Evolutionary conservation across 139 green algal species (phyloP), one percentile per base, ranked within the genome.

Genomic region (Edaphochlamys debaryana): DNA sequence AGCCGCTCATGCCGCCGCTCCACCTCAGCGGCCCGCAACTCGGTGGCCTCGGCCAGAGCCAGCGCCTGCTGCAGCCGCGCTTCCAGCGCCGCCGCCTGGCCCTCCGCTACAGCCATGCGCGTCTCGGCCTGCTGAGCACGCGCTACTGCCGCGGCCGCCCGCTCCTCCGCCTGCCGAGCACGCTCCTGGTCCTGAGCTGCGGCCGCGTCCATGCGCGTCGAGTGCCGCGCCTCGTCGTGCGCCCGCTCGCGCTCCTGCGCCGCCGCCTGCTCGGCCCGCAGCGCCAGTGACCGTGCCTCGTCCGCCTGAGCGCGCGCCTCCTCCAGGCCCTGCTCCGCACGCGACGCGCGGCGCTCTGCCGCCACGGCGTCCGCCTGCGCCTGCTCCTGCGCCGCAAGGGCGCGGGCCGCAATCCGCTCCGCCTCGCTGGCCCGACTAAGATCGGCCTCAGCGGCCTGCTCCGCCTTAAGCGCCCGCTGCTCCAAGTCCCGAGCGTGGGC

Each of bases 81-180:
- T 17, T 84, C 66, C 23, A 75, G 37, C 34, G 48, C 78, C 0
- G 36, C 64, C 25, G 66, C 56, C 19, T 63, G 66, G 8, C 50
- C 78, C 66, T 76, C 78, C 52, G 50, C 66, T 3, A 56, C 34
- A 5, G 37, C 66, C 29, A 58, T 6, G 17, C 67, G 78, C 48
- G 36, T 71, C 66, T 84, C 78, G 1, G 78, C 78, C 29, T 42
- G 34, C 78, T 84, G 78, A 9, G 66, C 78, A 4, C 76, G 62
- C 34, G 63, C 62, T 17, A 73, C 20, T 13, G 76, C 76, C 20
- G 30, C 41, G 5, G 42, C 62, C 27, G 32, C 42, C 4, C 76
- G 62, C 0, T 82, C 76, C 7, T 73, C 76, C n/a, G 76, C 76
- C 20, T 66, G 62, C 7, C 76, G 67, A 0, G 76, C 76, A 19